A percentile compares a stretch with the other conserved stretches of the same genome.
phyloP scores from a whole-genome alignment of 345 rosid genomes.

The Chamaenerion angustifolium region DNA sequence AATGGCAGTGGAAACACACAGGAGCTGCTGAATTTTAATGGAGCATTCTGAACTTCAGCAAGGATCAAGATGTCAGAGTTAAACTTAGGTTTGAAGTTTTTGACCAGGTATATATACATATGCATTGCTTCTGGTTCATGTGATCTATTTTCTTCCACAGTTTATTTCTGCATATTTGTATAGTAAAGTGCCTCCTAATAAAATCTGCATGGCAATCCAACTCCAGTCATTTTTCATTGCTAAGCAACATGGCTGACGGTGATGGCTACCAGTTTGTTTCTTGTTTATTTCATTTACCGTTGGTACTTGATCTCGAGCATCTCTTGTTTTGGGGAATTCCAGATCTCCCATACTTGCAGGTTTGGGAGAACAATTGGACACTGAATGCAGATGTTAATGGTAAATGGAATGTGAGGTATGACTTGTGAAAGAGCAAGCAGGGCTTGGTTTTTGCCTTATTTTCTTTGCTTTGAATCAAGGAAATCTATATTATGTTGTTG shows the following conservation, averaged over 20 bases:
- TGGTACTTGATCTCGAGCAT: background rate
- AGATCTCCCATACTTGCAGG: slow-evolving; percentile 81
- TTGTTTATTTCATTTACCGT: too few relatives aligned
- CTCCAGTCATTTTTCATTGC: too few relatives aligned
- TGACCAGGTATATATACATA: slow-evolving; percentile 39
- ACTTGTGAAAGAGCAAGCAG: slow-evolving; percentile 6
- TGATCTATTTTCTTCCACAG: too few relatives aligned
- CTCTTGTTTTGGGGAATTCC: slow-evolving; percentile 8
- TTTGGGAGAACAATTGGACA: slow-evolving; percentile 89
- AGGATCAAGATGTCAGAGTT: slow-evolving; percentile 68
- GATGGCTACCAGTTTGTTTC: too few relatives aligned
- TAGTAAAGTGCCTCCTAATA: too few relatives aligned
- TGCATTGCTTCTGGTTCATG: too few relatives aligned
- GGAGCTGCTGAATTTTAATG: slow-evolving; percentile 80
- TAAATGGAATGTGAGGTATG: slow-evolving; percentile 55
- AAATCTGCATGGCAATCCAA: too few relatives aligned
- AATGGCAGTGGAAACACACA: slow-evolving; percentile 51
- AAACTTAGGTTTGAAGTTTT: slow-evolving; percentile 66
- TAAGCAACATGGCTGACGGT: too few relatives aligned
- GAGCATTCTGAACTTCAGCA: slow-evolving; percentile 56
- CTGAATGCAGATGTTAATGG: slow-evolving; percentile 68
- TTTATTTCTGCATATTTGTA: too few relatives aligned
- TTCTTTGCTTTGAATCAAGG: too few relatives aligned
- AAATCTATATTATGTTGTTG: too few relatives aligned
- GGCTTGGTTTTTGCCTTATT: too few relatives aligned